Percentiles rank a stretch among this genome's conserved stretches.
phyloP scores from a whole-genome alignment of 345 rosid genomes.

The Pugionium cornutum region DNA sequence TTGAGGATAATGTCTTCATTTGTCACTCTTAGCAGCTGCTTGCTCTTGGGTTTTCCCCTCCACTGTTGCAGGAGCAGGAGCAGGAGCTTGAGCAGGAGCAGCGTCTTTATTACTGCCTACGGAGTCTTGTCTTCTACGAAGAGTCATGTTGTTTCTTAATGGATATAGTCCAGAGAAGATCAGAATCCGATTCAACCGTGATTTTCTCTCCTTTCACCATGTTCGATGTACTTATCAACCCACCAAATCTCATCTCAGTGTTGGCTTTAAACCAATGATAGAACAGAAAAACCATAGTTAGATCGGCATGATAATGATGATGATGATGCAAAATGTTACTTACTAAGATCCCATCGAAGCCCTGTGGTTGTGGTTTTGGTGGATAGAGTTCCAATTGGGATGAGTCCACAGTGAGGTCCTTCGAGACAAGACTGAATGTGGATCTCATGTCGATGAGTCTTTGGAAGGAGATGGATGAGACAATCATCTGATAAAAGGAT shows the following conservation, averaged over 20 bases:
- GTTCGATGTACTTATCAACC: conserved; percentile 83
- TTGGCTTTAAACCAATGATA: conserved; percentile 41
- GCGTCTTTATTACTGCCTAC: conserved; percentile 4
- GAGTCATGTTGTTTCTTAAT: conserved; percentile 45
- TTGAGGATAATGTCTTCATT: conserved; percentile 24
- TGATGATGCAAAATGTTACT: conserved; percentile 34
- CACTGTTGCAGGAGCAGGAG: conserved; percentile 1
- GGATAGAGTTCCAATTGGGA: conserved; percentile 80
- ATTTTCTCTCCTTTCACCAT: conserved; percentile 55
- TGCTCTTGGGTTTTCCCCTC: conserved; percentile 22
- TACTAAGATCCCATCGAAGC: conserved; percentile 89
- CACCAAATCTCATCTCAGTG: conserved; percentile 81
- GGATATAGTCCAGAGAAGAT: conserved; percentile 95
- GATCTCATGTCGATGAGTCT: conserved; percentile 63
- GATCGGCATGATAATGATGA: background rate
- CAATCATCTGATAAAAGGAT: conserved; percentile 76
- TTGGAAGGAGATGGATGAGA: conserved; percentile 79
- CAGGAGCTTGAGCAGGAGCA: conserved; percentile 6
- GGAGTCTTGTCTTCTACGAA: background rate
- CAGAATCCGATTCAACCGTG: conserved; percentile 70
- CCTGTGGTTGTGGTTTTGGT: conserved; percentile 76
- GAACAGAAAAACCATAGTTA: conserved; percentile 20
- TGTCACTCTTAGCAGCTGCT: conserved; percentile 23
- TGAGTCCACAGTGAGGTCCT: conserved; percentile 94
- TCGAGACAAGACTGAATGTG: conserved; percentile 54